These are phyloP conservation scores for Neurospora africana DNA, from an alignment of 495 filamentous ascomycete species.

Conservation along the genomic window DNA sequence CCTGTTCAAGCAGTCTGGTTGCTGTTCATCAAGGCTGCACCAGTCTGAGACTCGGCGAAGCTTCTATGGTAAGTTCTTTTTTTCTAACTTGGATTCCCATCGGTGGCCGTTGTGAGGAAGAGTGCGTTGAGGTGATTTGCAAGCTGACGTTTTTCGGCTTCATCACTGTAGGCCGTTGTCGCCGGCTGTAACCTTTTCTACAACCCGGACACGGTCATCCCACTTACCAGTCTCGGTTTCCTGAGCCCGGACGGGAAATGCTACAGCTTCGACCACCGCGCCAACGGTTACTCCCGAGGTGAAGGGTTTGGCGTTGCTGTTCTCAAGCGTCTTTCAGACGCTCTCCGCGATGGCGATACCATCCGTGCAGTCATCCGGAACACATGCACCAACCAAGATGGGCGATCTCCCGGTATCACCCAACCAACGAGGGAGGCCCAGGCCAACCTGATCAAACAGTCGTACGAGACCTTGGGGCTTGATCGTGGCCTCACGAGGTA, in stretches of 20 bases:
- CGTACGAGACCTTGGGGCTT: slow-evolving; percentile 36
- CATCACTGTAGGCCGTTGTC: slow-evolving; percentile 30
- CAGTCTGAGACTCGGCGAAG: slow-evolving; percentile 29
- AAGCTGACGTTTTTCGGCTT: slow-evolving; percentile 1
- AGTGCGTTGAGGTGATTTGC: no score
- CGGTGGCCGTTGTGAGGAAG: no score
- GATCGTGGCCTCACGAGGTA: slow-evolving; percentile 31
- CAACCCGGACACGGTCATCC: slow-evolving; percentile 26
- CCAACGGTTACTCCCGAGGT: slow-evolving; percentile 52
- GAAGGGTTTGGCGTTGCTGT: slow-evolving; percentile 46
- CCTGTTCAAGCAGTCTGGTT: slow-evolving; percentile 44
- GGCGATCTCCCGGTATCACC: slow-evolving; percentile 40
- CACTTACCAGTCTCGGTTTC: slow-evolving; percentile 21
- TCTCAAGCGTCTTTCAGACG: slow-evolving; percentile 44
- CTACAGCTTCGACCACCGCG: slow-evolving; percentile 45
- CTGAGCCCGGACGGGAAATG: slow-evolving; percentile 32
- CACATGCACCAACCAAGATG: slow-evolving; percentile 47
- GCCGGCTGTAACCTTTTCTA: slow-evolving; percentile 40
- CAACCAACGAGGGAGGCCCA: slow-evolving; percentile 46
- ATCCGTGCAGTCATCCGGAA: slow-evolving; percentile 52
- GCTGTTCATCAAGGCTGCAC: slow-evolving; percentile 43
- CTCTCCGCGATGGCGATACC: slow-evolving; percentile 35
- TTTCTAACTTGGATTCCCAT: slow-evolving; percentile 19
- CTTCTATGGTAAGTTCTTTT: slow-evolving; percentile 7
- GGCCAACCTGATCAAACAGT: slow-evolving; percentile 33